A percentile compares a stretch with the other conserved stretches of the same genome.
These are phyloP conservation scores for Amanita rimosa DNA, from an alignment of 768 basidiomycete genomes.

Conservation along the genomic window DNA sequence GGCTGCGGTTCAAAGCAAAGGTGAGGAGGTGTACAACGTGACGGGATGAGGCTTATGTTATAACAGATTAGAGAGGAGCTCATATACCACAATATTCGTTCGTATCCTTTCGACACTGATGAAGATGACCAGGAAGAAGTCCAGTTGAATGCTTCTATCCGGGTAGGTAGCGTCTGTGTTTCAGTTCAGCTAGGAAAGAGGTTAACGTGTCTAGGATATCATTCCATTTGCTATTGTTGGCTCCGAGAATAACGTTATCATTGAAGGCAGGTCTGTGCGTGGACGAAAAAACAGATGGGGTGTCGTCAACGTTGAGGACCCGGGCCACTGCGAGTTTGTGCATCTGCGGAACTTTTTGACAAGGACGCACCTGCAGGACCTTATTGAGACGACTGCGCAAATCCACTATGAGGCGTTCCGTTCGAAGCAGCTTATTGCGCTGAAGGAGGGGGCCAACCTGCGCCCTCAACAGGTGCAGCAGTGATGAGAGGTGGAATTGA, in stretches of 20 bases:
- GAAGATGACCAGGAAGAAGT: constrained; percentile 92
- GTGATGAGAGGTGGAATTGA: not conserved
- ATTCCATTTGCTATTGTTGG: constrained; percentile 97
- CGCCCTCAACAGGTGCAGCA: constrained; percentile 27
- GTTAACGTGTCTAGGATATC: constrained; percentile 48
- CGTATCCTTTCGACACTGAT: constrained; percentile 96
- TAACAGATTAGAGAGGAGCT: constrained; percentile 86
- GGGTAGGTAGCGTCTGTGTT: constrained; percentile 39
- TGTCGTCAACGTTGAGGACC: constrained; percentile 95
- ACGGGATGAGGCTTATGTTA: constrained; percentile 8
- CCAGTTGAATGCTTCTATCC: constrained; percentile 79
- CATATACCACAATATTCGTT: constrained; percentile 80
- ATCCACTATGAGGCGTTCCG: constrained; percentile 99
- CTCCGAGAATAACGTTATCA: constrained; percentile 91
- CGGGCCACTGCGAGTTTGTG: constrained; percentile 95
- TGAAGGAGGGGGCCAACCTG: constrained; percentile 84
- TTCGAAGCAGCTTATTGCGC: constrained; percentile 91
- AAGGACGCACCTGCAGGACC: constrained; percentile 92
- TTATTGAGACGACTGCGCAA: constrained; percentile 98
- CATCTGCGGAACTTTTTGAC: constrained; percentile 96
- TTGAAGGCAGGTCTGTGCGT: constrained; percentile 91
- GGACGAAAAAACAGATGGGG: constrained; percentile 98
- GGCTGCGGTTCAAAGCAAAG: constrained; percentile 87
- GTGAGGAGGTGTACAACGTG: constrained; percentile 24
- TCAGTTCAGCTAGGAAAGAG: not conserved